A percentile compares a stretch with the other conserved stretches of the same genome.
phyloP scores from a whole-genome alignment of 73 alveolate genomes.

The Symbiodinium pilosum region DNA sequence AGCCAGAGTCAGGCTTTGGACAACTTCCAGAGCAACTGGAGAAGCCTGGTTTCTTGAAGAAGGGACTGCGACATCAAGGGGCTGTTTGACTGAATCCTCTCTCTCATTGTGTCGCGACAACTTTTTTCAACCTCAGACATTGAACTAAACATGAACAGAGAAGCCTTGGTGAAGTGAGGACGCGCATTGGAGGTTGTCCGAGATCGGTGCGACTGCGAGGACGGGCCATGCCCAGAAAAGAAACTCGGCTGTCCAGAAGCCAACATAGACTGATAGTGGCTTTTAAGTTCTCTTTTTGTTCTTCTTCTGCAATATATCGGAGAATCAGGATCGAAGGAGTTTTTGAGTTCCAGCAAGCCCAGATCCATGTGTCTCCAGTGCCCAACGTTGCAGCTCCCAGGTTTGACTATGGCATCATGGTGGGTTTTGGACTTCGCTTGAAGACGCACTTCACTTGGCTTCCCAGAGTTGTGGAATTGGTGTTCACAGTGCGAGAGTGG shows the following conservation, averaged over 20 bases:
- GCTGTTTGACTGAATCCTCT: background rate
- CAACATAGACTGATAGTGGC: background rate
- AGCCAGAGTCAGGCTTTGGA: background rate
- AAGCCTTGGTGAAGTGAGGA: background rate
- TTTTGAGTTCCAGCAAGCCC: no score
- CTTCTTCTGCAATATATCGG: no score
- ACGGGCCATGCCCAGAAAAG: slow-evolving; percentile 40
- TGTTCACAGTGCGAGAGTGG: slow-evolving; percentile 19
- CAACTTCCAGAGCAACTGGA: slow-evolving; percentile 13
- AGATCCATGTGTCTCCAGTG: no score
- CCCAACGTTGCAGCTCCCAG: no score
- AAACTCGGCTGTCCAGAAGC: background rate
- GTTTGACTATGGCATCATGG: slow-evolving; percentile 44
- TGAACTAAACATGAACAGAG: background rate
- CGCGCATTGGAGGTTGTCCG: slow-evolving; percentile 34
- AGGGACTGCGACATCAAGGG: no score
- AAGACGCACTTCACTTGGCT: background rate
- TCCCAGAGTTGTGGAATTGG: slow-evolving; percentile 22
- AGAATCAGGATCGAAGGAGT: no score
- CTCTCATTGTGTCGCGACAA: background rate
- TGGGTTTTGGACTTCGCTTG: slow-evolving; percentile 4
- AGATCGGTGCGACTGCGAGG: slow-evolving; percentile 67
- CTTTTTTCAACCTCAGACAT: no score
- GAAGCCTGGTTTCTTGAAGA: background rate
- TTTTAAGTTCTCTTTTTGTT: background rate